These are phyloP conservation scores for Pyrenochaeta sp. DNA, from an alignment of 2,329 filamentous ascomycete genomes.

Conservation along the genomic window DNA sequence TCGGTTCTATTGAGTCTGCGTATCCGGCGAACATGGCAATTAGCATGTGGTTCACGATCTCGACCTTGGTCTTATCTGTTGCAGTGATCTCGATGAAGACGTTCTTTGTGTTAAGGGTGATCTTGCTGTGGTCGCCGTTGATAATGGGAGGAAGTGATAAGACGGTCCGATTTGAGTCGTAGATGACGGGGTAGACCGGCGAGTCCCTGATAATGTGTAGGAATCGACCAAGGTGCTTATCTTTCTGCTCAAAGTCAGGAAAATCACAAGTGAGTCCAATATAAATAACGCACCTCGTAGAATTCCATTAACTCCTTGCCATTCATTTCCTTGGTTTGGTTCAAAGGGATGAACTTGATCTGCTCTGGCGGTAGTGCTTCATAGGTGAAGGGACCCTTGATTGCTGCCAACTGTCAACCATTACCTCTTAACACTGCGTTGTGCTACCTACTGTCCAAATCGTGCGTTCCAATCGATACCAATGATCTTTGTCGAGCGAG, in stretches of 20 bases:
- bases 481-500: slow-evolving; percentile 90
- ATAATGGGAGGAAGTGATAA: slow-evolving; percentile 97
- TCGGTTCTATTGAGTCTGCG: slow-evolving; percentile 91
- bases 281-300: slow-evolving; percentile 68
- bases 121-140: slow-evolving; percentile 97
- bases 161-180: slow-evolving; percentile 84
- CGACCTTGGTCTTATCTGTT: slow-evolving; percentile 93
- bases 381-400: slow-evolving; percentile 95
- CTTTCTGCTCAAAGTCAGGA: slow-evolving; percentile 65
- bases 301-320: slow-evolving; percentile 90
- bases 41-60: slow-evolving; percentile 94
- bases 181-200: slow-evolving; percentile 94
- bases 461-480: slow-evolving; percentile 97
- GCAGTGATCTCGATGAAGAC: slow-evolving; percentile 98
- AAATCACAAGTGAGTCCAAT: neutral
- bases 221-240: slow-evolving; percentile 89
- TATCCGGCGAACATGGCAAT: slow-evolving; percentile 97
- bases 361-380: slow-evolving; percentile 91
- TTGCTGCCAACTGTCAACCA: slow-evolving; percentile 52
- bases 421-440: neutral
- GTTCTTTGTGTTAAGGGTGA: slow-evolving; percentile 88
- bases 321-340: slow-evolving; percentile 89
- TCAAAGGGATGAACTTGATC: slow-evolving; percentile 89
- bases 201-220: slow-evolving; percentile 94
- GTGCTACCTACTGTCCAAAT: slow-evolving; percentile 72